Evolutionary conservation across 805 yeast species (phyloP).

Genomic region (Spathaspora passalidarum): DNA sequence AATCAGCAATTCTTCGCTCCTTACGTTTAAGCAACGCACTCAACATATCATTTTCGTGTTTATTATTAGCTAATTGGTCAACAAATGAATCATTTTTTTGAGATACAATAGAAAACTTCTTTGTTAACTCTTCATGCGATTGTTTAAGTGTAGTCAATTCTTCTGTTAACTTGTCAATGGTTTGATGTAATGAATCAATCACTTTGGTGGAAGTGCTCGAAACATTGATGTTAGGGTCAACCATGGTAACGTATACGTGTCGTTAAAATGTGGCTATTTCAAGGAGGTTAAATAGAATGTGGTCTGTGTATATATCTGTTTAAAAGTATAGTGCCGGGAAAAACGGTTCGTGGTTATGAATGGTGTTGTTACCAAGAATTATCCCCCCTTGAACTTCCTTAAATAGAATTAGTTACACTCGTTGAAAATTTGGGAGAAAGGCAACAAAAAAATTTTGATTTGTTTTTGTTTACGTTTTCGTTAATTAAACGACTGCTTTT

Average conservation of each 20-base stretch:
- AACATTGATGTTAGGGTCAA: neutral
- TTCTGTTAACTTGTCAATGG: conserved; percentile 40
- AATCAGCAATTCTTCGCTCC: conserved; percentile 62
- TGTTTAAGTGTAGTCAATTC: conserved; percentile 41
- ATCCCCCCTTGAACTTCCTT: neutral
- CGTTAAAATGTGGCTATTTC: too few species aligned
- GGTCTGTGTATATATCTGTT: too few species aligned
- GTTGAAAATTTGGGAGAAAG: neutral
- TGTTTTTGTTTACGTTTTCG: neutral
- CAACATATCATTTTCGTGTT: conserved; percentile 75
- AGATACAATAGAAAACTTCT: conserved; percentile 46
- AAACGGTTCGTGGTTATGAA: neutral
- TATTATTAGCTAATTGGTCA: conserved; percentile 65
- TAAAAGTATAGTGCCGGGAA: too few species aligned
- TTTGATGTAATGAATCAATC: conserved; percentile 54
- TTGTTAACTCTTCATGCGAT: conserved; percentile 47
- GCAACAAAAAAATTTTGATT: neutral
- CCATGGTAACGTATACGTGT: neutral
- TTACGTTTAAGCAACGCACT: conserved; percentile 66
- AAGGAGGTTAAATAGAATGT: too few species aligned
- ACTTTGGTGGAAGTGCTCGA: conserved; percentile 15
- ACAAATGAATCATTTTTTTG: conserved; percentile 52
- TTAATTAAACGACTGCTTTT: neutral
- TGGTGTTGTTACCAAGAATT: neutral
- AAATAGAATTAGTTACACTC: neutral